Percentiles rank a stretch among this genome's conserved stretches.
phyloP scores from a whole-genome alignment of 2,329 filamentous ascomycete genomes.

The Penicillium griseofulvum region DNA sequence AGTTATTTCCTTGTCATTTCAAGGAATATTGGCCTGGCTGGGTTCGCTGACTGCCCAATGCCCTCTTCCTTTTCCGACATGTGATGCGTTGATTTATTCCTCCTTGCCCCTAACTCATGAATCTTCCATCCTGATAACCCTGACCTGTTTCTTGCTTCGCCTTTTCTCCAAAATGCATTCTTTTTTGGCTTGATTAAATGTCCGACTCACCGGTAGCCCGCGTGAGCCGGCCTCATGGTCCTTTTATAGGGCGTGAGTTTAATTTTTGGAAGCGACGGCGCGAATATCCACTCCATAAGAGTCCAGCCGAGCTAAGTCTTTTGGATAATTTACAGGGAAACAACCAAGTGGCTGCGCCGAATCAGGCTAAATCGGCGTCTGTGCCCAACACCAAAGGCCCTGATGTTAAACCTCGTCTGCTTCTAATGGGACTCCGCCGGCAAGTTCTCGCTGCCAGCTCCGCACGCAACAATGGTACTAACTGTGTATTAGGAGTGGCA shows the following conservation, averaged over 20 bases:
- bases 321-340: conserved; percentile 34
- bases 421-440: conserved; percentile 96
- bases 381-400: conserved; percentile 45
- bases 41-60: conserved; percentile 7
- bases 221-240: conserved; percentile 17
- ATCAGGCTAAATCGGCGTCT: conserved; percentile 27
- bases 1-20: background rate
- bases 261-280: conserved; percentile 2
- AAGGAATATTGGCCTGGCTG: background rate
- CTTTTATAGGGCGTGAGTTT: conserved; percentile 19
- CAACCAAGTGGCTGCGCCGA: conserved; percentile 25
- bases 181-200: conserved; percentile 4
- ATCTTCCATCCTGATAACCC: background rate
- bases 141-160: background rate
- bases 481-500: conserved; percentile 70
- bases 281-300: conserved; percentile 18
- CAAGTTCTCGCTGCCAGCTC: conserved; percentile 42
- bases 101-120: background rate
- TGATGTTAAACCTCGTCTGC: conserved; percentile 73
- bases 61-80: conserved; percentile 1
- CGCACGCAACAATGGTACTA: conserved; percentile 5
- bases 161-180: background rate
- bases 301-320: conserved; percentile 38
- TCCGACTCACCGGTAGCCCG: conserved; percentile 3
- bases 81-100: conserved; percentile 8